Base-by-base conservation (phyloP, 164 flowering plant genomes). In the Nymphaea thermarum region DNA sequence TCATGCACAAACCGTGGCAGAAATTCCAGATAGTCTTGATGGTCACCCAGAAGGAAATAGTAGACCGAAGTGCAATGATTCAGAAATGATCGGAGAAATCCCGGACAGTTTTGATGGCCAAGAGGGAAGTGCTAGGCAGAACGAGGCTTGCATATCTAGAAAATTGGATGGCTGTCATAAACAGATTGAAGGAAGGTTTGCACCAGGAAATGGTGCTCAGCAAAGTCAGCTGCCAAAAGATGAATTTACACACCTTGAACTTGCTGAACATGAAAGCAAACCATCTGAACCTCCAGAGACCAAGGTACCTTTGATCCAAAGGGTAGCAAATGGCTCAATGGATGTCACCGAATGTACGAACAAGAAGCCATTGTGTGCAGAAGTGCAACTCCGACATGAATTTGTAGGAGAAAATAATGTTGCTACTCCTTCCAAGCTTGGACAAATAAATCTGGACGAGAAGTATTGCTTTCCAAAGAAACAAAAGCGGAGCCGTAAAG, bases 381-480 rank as follows among this genome's bases (percentile, higher is more conserved):
- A 55, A 64, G 11, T 44, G 4, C 63, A 43, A 42, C 72, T 69
- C 67, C 71, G 43, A 5, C 67, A 44, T 2, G 68, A 75, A 18
- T 69, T 68, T 42, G n/a, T 59, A 60, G 65, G 66, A 53, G 65
- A 62, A 41, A 66, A 70, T 68, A 77, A 70, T 64, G 68, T 57
- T 61, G 60, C 59, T 36, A 66, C 59, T 55, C 62, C 71, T 66
- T 41, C 67, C 42, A 74, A 72, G 45, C 57, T 51, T 51, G 57
- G 57, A 51, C 12, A 51, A 51, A 51, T 10, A 8, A 10, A 5
- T 3, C 8, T 51, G 63, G 67, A 65, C 43, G 69, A 75, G 11
- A 69, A 73, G 62, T 53, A 15, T 42, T 41, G 47, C n/a, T 47
- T 74, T 65, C 44, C 36, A 43, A 77, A 68, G 70, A 82, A 82